A percentile compares a stretch with the other conserved stretches of the same genome.
Conservation (phyloP, 1,284 basidiomycete genomes). For the Neolentinus lepideus region DNA sequence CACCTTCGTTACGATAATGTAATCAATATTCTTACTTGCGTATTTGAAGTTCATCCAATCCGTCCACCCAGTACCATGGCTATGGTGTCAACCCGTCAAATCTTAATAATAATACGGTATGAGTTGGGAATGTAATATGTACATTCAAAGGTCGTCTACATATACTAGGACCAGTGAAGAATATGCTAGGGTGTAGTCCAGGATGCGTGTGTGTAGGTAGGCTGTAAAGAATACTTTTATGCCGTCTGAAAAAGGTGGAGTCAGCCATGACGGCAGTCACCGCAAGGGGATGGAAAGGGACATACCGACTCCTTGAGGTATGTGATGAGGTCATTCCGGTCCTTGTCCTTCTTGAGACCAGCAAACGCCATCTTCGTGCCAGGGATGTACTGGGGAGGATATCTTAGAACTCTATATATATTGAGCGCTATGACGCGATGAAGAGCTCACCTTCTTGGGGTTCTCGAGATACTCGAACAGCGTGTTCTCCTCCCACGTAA, state of each 20-base stretch:
- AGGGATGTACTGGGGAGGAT: conserved; percentile 69
- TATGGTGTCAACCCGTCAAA: neutral
- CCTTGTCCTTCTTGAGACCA: conserved; percentile 95
- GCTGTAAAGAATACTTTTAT: conserved; percentile 1
- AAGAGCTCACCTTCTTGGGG: conserved; percentile 82
- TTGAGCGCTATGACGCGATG: conserved; percentile 4
- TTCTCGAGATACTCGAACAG: conserved; percentile 93
- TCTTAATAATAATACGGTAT: neutral
- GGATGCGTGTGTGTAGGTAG: neutral
- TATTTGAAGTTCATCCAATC: no score
- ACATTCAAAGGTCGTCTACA: conserved; percentile 2
- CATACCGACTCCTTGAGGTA: conserved; percentile 66
- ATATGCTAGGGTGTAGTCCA: neutral
- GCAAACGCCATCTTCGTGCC: conserved; percentile 98
- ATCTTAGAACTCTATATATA: neutral
- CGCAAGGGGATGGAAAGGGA: conserved; percentile 6
- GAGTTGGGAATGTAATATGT: neutral
- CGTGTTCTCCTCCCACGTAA: conserved; percentile 83
- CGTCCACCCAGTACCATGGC: no score
- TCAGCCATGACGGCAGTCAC: neutral
- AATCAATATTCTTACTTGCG: no score
- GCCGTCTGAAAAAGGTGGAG: neutral
- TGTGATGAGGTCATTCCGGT: conserved; percentile 85
- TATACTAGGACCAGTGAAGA: conserved; percentile 1
- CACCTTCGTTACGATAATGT: no score